Evolutionary conservation across 495 filamentous ascomycete species (phyloP).

Genomic region (Hyaloscypha hepaticicola): DNA sequence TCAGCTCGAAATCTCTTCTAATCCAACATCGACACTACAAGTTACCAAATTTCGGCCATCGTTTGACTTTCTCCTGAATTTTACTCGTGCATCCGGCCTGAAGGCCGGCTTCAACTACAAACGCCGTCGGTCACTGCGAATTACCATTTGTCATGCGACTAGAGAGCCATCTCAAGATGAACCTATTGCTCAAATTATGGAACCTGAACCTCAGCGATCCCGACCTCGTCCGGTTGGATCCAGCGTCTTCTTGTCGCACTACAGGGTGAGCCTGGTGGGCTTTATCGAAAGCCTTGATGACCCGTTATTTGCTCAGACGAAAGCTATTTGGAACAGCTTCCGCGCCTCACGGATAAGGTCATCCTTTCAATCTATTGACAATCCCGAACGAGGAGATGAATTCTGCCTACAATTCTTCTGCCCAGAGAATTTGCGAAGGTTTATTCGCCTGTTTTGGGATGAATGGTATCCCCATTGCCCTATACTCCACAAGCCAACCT

Average conservation of each 20-base stretch:
- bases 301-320: conserved; percentile 8
- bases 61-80: conserved; percentile 13
- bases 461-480: conserved; percentile 23
- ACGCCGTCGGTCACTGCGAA: conserved; percentile 1
- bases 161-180: not conserved
- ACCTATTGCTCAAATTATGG: not conserved
- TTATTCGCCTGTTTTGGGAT: conserved; percentile 15
- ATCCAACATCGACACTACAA: not conserved
- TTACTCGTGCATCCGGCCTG: not conserved
- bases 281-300: conserved; percentile 6
- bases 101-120: conserved; percentile 7
- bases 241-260: not conserved
- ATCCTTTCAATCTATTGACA: not conserved
- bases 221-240: not conserved
- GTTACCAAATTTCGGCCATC: not conserved
- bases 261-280: not conserved
- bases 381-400: conserved; percentile 3
- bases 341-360: conserved; percentile 9
- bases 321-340: conserved; percentile 16
- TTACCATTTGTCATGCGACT: not conserved
- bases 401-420: conserved; percentile 16
- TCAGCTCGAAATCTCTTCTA: not conserved
- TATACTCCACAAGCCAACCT: conserved; percentile 17
- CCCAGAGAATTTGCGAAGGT: conserved; percentile 8
- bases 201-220: not conserved